A percentile compares a stretch with the other conserved stretches of the same genome.
phyloP scores from a whole-genome alignment of 495 filamentous ascomycete species.

The Rostrohypoxylon terebratum region DNA sequence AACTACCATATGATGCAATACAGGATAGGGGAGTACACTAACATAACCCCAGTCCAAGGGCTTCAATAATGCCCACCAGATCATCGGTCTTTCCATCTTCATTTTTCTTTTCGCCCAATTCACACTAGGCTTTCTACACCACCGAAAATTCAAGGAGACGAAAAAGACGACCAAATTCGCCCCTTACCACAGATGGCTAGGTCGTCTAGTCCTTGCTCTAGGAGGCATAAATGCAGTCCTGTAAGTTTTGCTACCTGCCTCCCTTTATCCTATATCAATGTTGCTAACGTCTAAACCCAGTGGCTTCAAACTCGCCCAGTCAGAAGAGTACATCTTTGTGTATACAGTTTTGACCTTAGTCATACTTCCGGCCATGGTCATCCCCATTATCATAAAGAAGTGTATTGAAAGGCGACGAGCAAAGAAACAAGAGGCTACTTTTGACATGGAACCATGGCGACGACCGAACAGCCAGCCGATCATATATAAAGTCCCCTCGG shows the following conservation, averaged over 20 bases:
- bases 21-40: constrained; percentile 5
- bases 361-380: constrained; percentile 45
- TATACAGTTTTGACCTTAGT: constrained; percentile 50
- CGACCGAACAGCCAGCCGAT: constrained; percentile 18
- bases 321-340: constrained; percentile 51
- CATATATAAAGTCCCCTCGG: neutral
- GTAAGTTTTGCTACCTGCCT: constrained; percentile 38
- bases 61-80: constrained; percentile 67
- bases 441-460: constrained; percentile 45
- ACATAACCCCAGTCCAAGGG: constrained; percentile 57
- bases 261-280: neutral
- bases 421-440: constrained; percentile 38
- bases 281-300: constrained; percentile 26
- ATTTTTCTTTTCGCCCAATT: constrained; percentile 62
- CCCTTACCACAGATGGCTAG: constrained; percentile 62
- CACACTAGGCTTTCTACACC: constrained; percentile 61
- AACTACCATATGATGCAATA: neutral
- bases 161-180: constrained; percentile 59
- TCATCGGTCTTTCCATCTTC: constrained; percentile 67
- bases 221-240: constrained; percentile 65
- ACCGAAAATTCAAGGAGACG: constrained; percentile 60
- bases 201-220: constrained; percentile 61
- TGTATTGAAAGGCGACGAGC: constrained; percentile 32
- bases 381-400: constrained; percentile 39
- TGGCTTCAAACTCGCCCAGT: constrained; percentile 56